phyloP scores from a whole-genome alignment of 2,329 filamentous ascomycete species.

The Stachybotrys echinatus region DNA sequence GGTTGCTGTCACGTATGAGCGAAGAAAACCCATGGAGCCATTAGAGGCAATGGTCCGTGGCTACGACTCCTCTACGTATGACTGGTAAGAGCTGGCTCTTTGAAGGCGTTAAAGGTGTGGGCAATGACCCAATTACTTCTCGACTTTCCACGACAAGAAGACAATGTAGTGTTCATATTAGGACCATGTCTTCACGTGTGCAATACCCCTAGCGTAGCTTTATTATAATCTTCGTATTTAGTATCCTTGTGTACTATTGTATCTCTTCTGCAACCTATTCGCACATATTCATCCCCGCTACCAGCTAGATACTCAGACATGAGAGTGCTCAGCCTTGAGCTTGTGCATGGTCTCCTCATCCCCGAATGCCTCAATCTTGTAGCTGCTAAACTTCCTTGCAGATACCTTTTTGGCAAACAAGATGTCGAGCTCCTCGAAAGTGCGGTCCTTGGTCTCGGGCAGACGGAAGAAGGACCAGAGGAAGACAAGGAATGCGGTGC shows the following conservation, averaged over 20 bases:
- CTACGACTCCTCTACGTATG: not conserved
- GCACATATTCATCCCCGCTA: too few species aligned
- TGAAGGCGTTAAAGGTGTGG: too few species aligned
- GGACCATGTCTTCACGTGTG: too few species aligned
- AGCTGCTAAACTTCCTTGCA: conserved; percentile 11
- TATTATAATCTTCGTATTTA: too few species aligned
- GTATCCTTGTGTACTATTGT: too few species aligned
- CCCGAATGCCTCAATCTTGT: conserved; percentile 5
- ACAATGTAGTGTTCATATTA: too few species aligned
- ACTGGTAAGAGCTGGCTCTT: too few species aligned
- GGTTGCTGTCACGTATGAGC: not conserved
- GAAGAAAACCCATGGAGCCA: not conserved
- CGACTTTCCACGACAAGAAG: too few species aligned
- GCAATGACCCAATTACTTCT: too few species aligned
- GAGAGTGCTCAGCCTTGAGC: not conserved
- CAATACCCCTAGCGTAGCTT: too few species aligned
- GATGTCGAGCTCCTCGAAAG: conserved; percentile 48
- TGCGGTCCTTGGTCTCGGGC: conserved; percentile 45
- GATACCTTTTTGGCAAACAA: conserved; percentile 33
- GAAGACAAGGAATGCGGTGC: conserved; percentile 16
- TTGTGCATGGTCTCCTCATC: not conserved
- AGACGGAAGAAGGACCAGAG: conserved; percentile 39
- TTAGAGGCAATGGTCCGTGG: conserved; percentile 1
- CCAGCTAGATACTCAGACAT: not conserved
- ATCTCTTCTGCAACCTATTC: too few species aligned